Percentiles rank a stretch among this genome's conserved stretches.
phyloP scores from a whole-genome alignment of 805 yeast species.

The Wickerhamomyces bisporus region DNA sequence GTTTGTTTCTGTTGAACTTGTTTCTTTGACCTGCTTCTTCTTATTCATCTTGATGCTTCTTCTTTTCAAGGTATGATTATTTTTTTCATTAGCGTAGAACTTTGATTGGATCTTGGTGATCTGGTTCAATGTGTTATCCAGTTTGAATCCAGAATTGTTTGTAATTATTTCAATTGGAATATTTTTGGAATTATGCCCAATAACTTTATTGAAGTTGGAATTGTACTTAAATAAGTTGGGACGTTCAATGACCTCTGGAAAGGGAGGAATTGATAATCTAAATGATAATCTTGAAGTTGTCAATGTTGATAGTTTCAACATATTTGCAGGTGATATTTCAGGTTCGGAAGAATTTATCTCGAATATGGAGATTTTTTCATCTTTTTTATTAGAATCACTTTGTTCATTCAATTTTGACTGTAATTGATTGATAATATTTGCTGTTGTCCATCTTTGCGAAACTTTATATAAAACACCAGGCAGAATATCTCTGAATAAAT shows the following conservation, averaged over 20 bases:
- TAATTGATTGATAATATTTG: constrained; percentile 26
- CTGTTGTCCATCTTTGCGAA: constrained; percentile 57
- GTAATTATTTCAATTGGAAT: constrained; percentile 21
- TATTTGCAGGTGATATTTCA: constrained; percentile 60
- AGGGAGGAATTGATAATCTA: constrained; percentile 57
- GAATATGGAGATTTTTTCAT: constrained; percentile 35
- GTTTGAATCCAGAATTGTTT: constrained; percentile 4
- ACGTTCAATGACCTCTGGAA: constrained; percentile 54
- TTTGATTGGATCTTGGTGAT: constrained; percentile 23
- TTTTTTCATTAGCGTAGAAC: constrained; percentile 21
- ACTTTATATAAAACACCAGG: constrained; percentile 77
- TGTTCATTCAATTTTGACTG: constrained; percentile 20
- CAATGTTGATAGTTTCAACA: constrained; percentile 61
- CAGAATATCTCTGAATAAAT: constrained; percentile 74
- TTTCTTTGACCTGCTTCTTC: constrained; percentile 3
- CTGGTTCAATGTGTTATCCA: constrained; percentile 18
- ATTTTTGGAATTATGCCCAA: constrained; percentile 12
- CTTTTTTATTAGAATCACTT: constrained; percentile 10
- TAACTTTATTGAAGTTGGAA: constrained; percentile 6
- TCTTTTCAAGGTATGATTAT: constrained; percentile 14
- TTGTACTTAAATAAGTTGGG: constrained; percentile 29
- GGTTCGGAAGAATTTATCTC: constrained; percentile 54
- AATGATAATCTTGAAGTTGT: constrained; percentile 76
- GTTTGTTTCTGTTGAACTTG: not conserved
- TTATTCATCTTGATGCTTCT: constrained; percentile 17